phyloP scores from a whole-genome alignment of 306 rosid genomes.

The Begonia masoniana region DNA sequence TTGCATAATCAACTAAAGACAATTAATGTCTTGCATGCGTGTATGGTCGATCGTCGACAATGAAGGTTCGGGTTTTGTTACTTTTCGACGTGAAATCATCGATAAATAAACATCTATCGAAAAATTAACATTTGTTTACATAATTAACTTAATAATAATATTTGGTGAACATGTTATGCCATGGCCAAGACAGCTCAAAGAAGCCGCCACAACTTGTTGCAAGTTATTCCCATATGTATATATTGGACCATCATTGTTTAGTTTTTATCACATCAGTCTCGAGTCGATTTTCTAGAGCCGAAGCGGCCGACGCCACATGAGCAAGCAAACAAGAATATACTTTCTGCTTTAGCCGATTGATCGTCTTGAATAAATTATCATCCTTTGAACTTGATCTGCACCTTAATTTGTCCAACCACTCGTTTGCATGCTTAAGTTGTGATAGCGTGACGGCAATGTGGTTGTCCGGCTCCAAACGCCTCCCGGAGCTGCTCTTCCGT shows the following conservation, averaged over 20 bases:
- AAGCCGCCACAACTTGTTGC: conserved; percentile 11
- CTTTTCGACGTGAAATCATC: too few relatives aligned
- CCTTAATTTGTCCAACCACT: conserved; percentile 71
- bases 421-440: conserved; percentile 77
- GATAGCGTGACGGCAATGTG: conserved; percentile 58
- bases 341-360: conserved; percentile 63
- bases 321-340: conserved; percentile 61
- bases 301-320: too few relatives aligned
- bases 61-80: too few relatives aligned
- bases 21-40: too few relatives aligned
- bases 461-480: conserved; percentile 41
- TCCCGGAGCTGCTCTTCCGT: conserved; percentile 38
- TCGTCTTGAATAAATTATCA: conserved; percentile 27
- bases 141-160: too few relatives aligned
- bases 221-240: conserved; percentile 21
- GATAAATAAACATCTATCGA: too few relatives aligned
- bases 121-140: too few relatives aligned
- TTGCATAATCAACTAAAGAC: too few relatives aligned
- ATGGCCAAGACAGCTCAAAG: neutral
- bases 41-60: too few relatives aligned
- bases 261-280: conserved; percentile 19
- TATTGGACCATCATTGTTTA: neutral
- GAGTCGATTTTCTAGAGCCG: conserved; percentile 59
- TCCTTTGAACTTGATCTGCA: conserved; percentile 25
- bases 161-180: neutral